A percentile compares a stretch with the other conserved stretches of the same genome.
phyloP scores from a whole-genome alignment of 2,329 filamentous ascomycete genomes.

The Aspergillus udagawae region DNA sequence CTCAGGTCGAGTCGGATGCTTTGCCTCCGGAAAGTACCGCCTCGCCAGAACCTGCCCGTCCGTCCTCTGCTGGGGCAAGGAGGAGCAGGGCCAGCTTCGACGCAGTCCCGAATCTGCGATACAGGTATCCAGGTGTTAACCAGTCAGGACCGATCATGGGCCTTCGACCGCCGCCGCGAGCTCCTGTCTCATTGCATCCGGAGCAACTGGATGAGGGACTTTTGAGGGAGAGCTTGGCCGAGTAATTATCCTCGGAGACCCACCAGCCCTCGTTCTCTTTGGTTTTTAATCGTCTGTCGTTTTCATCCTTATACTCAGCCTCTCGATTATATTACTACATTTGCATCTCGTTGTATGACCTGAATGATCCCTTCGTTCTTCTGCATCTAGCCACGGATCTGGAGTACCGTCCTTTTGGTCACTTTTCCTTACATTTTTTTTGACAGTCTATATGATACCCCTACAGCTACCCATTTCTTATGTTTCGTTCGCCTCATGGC shows the following conservation, averaged over 20 bases:
- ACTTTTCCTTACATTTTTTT: neutral
- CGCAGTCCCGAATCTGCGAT: conserved; percentile 13
- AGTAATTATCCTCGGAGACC: conserved; percentile 20
- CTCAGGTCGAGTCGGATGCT: conserved; percentile 2
- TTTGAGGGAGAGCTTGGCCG: conserved; percentile 56
- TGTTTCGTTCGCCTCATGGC: neutral
- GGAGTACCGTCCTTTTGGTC: neutral
- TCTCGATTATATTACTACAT: neutral
- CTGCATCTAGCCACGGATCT: neutral
- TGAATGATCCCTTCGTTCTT: neutral
- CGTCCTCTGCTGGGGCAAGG: conserved; percentile 60
- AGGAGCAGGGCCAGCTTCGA: conserved; percentile 7
- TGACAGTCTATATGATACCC: neutral
- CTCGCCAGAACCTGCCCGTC: conserved; percentile 47
- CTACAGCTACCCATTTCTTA: neutral
- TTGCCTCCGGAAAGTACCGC: conserved; percentile 12
- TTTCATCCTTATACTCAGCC: neutral
- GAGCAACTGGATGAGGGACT: conserved; percentile 57
- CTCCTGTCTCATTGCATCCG: conserved; percentile 56
- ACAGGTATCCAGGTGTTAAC: conserved; percentile 68
- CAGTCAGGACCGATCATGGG: conserved; percentile 71
- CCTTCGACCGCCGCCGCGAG: conserved; percentile 56
- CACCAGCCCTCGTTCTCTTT: neutral
- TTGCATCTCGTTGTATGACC: conserved; percentile 1
- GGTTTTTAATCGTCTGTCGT: neutral